Conservation (phyloP, 2,329 filamentous ascomycete species). For the Orbilia javanica region DNA sequence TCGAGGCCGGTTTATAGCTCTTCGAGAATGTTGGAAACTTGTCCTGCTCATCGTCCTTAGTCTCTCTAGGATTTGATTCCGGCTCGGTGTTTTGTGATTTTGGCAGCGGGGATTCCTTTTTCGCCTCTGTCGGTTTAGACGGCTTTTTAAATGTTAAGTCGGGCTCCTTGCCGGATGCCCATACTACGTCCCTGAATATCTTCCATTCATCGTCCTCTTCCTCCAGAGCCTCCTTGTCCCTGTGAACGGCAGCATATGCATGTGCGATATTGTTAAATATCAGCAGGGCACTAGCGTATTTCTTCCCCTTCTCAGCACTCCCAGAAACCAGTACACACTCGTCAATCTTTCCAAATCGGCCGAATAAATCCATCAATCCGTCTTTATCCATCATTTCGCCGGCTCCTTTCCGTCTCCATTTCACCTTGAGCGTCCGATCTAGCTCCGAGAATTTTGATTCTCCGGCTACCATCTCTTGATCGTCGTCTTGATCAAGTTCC, state of each 20-base stretch:
- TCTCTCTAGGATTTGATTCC: not conserved
- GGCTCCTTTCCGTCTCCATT: constrained; percentile 64
- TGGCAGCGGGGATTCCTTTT: not conserved
- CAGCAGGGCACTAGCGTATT: constrained; percentile 59
- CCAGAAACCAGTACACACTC: constrained; percentile 58
- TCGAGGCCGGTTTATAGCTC: constrained; percentile 36
- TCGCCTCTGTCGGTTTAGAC: constrained; percentile 1
- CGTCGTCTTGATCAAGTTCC: constrained; percentile 63
- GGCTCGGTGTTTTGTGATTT: not conserved
- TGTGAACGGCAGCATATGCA: constrained; percentile 60
- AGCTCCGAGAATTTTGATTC: constrained; percentile 65
- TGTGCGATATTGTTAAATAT: constrained; percentile 61
- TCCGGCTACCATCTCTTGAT: constrained; percentile 53
- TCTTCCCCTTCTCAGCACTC: constrained; percentile 57
- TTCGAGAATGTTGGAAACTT: constrained; percentile 38
- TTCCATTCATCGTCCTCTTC: constrained; percentile 42
- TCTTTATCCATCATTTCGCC: constrained; percentile 64
- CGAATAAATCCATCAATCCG: constrained; percentile 65
- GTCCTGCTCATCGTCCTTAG: constrained; percentile 24
- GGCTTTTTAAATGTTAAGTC: constrained; percentile 57
- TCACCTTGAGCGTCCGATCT: constrained; percentile 68
- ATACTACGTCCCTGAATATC: constrained; percentile 60
- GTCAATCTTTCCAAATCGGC: constrained; percentile 68
- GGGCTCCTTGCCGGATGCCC: constrained; percentile 61
- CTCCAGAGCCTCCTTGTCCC: constrained; percentile 46